Evolutionary conservation across 192 early-diverging fungal species (phyloP).

Genomic region (Mortierella alpina): DNA sequence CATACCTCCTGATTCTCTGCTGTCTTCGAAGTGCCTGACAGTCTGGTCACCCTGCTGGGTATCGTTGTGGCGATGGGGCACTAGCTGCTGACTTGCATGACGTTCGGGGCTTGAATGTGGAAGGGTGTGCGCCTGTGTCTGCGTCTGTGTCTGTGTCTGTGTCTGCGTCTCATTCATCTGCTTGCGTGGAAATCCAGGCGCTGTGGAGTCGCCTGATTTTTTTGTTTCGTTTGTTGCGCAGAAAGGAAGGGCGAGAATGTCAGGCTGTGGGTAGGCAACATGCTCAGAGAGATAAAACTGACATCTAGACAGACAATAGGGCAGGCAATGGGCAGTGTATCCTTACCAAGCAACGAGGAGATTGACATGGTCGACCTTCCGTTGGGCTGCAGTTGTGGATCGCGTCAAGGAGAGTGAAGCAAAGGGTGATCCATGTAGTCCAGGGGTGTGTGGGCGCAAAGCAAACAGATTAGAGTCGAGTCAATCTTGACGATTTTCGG

Average conservation of each 20-base stretch:
- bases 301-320: background rate
- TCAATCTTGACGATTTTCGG: too few species aligned
- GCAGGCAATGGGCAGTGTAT: background rate
- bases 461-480: too few species aligned
- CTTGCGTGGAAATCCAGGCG: conserved; percentile 6
- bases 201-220: conserved; percentile 9
- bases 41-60: too few species aligned
- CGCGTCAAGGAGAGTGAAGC: background rate
- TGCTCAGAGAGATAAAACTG: too few species aligned
- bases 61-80: too few species aligned
- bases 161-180: background rate
- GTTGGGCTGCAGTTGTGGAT: background rate
- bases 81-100: too few species aligned
- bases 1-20: too few species aligned
- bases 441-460: too few species aligned
- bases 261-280: too few species aligned
- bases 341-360: conserved; percentile 48
- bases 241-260: too few species aligned
- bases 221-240: background rate
- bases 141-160: conserved; percentile 8
- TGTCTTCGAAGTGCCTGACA: too few species aligned
- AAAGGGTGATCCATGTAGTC: background rate
- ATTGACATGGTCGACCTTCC: conserved; percentile 37
- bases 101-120: background rate
- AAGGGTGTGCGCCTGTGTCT: background rate